These are phyloP conservation scores for Spiraea crenata DNA, from an alignment of 331 rosid genomes.

Conservation along the genomic window DNA sequence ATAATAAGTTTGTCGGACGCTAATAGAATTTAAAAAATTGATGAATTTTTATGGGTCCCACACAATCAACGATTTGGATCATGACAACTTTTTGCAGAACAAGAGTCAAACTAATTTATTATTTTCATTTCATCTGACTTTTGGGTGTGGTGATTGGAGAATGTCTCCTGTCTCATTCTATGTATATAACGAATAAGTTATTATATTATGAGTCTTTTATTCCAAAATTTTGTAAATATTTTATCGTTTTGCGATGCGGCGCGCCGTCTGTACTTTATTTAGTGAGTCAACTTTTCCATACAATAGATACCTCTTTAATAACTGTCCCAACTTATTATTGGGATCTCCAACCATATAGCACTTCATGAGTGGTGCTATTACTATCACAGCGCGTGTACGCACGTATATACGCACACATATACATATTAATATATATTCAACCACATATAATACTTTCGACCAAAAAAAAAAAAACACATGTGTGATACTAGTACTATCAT, in stretches of 20 bases:
- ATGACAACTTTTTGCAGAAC: not conserved
- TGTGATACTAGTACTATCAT: no score
- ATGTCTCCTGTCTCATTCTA: not conserved
- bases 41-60: not conserved
- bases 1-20: no score
- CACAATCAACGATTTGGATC: not conserved
- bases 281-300: not conserved
- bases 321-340: not conserved
- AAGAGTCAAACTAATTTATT: not conserved
- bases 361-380: not conserved
- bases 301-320: not conserved
- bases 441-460: no score
- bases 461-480: no score
- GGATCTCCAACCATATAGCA: not conserved
- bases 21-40: not conserved
- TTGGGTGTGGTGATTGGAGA: not conserved
- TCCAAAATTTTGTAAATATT: not conserved
- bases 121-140: not conserved
- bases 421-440: not conserved
- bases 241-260: accelerated
- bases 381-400: not conserved
- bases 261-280: no score
- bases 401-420: no score
- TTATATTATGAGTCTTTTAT: not conserved
- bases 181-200: not conserved